These are phyloP conservation scores for Alternaria brassicicola DNA, from an alignment of 2,329 filamentous ascomycete genomes.

Conservation along the genomic window DNA sequence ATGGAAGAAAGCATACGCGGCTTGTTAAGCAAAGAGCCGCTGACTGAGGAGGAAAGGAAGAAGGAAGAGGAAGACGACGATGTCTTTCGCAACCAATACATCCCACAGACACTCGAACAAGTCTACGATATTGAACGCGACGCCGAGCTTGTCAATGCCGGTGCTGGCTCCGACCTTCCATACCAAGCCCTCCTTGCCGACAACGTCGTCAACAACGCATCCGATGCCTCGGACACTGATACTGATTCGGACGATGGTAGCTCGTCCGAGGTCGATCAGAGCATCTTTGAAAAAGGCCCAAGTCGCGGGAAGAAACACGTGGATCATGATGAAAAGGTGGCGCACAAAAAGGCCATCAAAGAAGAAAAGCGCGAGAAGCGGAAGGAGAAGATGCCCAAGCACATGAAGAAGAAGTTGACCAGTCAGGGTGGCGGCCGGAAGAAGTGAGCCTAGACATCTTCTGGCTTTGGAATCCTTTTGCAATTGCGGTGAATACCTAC, in stretches of 20 bases:
- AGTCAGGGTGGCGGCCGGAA: slow-evolving; percentile 62
- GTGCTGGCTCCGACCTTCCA: slow-evolving; percentile 76
- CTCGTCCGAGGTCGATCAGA: slow-evolving; percentile 38
- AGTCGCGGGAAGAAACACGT: slow-evolving; percentile 65
- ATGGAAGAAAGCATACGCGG: slow-evolving; percentile 69
- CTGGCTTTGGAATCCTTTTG: not conserved
- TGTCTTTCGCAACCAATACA: slow-evolving; percentile 95
- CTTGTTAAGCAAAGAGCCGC: slow-evolving; percentile 64
- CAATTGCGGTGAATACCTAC: not conserved
- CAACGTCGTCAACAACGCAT: slow-evolving; percentile 56
- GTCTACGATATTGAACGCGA: slow-evolving; percentile 97
- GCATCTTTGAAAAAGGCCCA: slow-evolving; percentile 43
- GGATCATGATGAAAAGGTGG: slow-evolving; percentile 87
- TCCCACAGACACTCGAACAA: slow-evolving; percentile 92
- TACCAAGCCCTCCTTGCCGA: slow-evolving; percentile 85
- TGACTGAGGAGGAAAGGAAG: slow-evolving; percentile 57
- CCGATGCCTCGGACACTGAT: slow-evolving; percentile 51
- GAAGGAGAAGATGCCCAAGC: slow-evolving; percentile 95
- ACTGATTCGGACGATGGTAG: slow-evolving; percentile 26
- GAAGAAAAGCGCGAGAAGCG: slow-evolving; percentile 94
- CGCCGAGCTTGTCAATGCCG: slow-evolving; percentile 74
- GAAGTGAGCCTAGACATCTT: slow-evolving; percentile 55
- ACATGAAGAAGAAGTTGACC: slow-evolving; percentile 89
- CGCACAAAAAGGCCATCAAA: slow-evolving; percentile 89
- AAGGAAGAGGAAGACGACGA: slow-evolving; percentile 81